These are phyloP conservation scores for Puccinia sorghi DNA, from an alignment of 1,284 basidiomycete species.

Conservation along the genomic window DNA sequence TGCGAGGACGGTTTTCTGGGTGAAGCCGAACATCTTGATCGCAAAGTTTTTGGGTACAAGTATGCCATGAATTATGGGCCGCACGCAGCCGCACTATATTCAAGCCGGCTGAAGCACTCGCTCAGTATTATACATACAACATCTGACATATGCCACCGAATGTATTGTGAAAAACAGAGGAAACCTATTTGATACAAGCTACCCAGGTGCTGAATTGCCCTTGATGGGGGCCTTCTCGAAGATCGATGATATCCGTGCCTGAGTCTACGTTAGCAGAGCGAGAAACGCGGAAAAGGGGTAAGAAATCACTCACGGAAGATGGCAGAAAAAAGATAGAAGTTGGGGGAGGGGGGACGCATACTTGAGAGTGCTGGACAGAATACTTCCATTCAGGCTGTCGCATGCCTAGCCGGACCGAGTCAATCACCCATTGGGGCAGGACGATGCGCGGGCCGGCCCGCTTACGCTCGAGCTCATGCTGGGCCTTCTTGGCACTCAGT, in stretches of 20 bases:
- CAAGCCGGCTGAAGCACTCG: no score
- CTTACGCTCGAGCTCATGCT: constrained; percentile 13
- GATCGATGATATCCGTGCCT: constrained; percentile 17
- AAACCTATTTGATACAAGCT: no score
- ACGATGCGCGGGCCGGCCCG: constrained; percentile 28
- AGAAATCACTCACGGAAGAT: background rate
- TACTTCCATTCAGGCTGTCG: constrained; percentile 46
- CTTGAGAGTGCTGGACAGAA: constrained; percentile 17
- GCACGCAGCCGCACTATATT: no score
- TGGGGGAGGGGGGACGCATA: background rate
- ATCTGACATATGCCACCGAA: no score
- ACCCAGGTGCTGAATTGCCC: no score
- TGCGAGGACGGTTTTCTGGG: no score
- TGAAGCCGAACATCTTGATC: no score
- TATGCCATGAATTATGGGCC: no score
- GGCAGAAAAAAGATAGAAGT: background rate
- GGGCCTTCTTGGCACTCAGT: constrained; percentile 41
- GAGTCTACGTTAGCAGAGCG: background rate
- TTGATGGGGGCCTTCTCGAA: constrained; percentile 3
- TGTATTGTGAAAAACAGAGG: no score
- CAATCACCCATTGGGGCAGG: constrained; percentile 36
- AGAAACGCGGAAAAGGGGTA: background rate
- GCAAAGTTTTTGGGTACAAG: no score
- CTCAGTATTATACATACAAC: no score
- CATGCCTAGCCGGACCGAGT: constrained; percentile 32